Evolutionary conservation across 257 asterid genomes (phyloP), one percentile per base, ranked within the genome.

Genomic region (Solanum rostratum): DNA sequence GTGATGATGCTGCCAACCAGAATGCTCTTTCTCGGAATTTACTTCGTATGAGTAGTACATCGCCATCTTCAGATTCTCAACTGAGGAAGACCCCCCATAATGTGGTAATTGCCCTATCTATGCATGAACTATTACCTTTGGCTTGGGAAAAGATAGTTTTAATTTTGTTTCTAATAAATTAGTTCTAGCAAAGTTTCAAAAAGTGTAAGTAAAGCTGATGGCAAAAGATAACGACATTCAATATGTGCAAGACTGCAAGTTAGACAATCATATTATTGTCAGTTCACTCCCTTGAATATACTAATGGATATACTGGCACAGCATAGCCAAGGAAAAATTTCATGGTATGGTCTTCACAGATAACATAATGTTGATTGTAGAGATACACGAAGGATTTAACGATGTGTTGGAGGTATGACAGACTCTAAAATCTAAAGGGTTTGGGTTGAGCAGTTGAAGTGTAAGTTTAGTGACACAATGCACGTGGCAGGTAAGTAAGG

Each of bases 11-110:
- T 55, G 89, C 90, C 69, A 92, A 93, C 89, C 91, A 80, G 83
- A 92, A 91, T 87, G 24, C 85, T 12, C 94, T 86, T 69, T 85
- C 92, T 88, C 93, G 90, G 24, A 92, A 90, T 85, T 84, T 92
- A 74, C 91, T 91, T 60, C 97, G 92, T 73, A 83, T 86, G 92
- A 94, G 90, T 89, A 94, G 97, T 76, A 90, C 92, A 53, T 96
- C 98, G 39, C 99, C 97, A 18, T 93, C 94, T 66, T 91, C 99
- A 45, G 98, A 94, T 81, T 92, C 97, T 87, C 97, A 92, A 83
- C 94, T 68, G 84, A 91, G 90, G 85, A 95, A 93, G 89, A 89
- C 92, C 85, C 86, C 90, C 78, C 81, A 86, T 39, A 91, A 70
- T 88, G 84, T 84, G 90, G 99, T 94, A 92, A 88, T 41, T 71